phyloP scores from a whole-genome alignment of 306 rosid genomes.

The Comarum palustre region DNA sequence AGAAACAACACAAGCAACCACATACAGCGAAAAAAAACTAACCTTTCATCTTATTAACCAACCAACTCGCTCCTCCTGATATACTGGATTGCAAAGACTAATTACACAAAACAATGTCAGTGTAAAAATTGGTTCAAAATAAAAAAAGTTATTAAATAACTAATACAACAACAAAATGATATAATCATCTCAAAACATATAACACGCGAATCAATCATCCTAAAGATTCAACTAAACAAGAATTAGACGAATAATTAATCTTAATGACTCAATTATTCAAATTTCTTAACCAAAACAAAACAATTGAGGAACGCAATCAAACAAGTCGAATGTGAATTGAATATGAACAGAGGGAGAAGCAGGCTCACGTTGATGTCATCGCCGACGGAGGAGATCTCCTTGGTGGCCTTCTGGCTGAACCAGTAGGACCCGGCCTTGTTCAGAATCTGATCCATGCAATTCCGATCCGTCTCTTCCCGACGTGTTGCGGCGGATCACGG shows the following conservation, averaged over 20 bases:
- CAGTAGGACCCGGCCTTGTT: slow-evolving; percentile 89
- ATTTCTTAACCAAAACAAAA: neutral
- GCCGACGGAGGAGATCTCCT: slow-evolving; percentile 67
- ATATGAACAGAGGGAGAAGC: slow-evolving; percentile 1
- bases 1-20: neutral
- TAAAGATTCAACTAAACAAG: neutral
- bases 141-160: neutral
- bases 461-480: slow-evolving; percentile 6
- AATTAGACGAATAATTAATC: neutral
- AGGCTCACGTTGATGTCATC: slow-evolving; percentile 63
- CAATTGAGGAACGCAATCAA: neutral
- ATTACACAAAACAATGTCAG: slow-evolving; percentile 31
- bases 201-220: neutral
- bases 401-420: slow-evolving; percentile 73
- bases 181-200: neutral
- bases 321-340: neutral
- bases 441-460: slow-evolving; percentile 69
- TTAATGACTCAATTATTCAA: neutral
- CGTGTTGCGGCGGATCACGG: neutral
- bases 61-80: slow-evolving; percentile 78
- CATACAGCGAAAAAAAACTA: slow-evolving; percentile 28
- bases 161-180: neutral
- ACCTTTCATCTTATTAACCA: slow-evolving; percentile 85
- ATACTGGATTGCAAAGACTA: slow-evolving; percentile 68
- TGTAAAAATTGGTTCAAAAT: neutral